Evolutionary conservation across 306 rosid species (phyloP).

Genomic region (Acacia crassicarpa): DNA sequence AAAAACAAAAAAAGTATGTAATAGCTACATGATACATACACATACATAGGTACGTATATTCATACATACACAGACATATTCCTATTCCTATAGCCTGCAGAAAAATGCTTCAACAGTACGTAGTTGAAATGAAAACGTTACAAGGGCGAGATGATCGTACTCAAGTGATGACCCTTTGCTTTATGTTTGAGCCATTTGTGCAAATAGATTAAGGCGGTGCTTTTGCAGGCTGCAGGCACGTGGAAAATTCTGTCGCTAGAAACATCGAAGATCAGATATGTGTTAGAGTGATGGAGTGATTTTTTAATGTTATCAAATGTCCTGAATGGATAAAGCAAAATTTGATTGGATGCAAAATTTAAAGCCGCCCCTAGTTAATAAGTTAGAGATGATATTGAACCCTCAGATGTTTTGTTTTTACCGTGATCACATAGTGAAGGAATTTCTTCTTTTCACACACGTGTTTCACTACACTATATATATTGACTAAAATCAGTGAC

Average conservation of each 20-base stretch:
- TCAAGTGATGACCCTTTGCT: conserved; percentile 41
- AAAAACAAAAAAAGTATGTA: background rate
- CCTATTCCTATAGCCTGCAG: background rate
- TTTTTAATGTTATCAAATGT: conserved; percentile 25
- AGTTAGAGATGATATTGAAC: conserved; percentile 14
- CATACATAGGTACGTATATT: too few species aligned
- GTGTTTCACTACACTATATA: background rate
- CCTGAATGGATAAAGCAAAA: conserved; percentile 30
- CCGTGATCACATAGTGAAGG: conserved; percentile 3
- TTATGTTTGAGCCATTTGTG: conserved; percentile 41
- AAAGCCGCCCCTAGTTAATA: background rate
- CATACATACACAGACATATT: too few species aligned
- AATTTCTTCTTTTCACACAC: conserved; percentile 6
- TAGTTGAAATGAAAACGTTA: conserved; percentile 20
- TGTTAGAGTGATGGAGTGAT: background rate
- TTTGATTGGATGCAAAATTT: conserved; percentile 32
- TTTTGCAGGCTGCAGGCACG: conserved; percentile 28
- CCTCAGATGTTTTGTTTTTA: background rate
- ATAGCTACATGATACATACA: too few species aligned
- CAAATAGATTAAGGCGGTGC: conserved; percentile 21
- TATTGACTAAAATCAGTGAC: conserved; percentile 5
- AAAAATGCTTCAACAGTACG: background rate
- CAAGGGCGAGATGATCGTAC: conserved; percentile 22
- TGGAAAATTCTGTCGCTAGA: conserved; percentile 35
- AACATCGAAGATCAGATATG: conserved; percentile 21